These are phyloP conservation scores for Fusarium sp. DNA, from an alignment of 2,329 filamentous ascomycete species.

Conservation along the genomic window DNA sequence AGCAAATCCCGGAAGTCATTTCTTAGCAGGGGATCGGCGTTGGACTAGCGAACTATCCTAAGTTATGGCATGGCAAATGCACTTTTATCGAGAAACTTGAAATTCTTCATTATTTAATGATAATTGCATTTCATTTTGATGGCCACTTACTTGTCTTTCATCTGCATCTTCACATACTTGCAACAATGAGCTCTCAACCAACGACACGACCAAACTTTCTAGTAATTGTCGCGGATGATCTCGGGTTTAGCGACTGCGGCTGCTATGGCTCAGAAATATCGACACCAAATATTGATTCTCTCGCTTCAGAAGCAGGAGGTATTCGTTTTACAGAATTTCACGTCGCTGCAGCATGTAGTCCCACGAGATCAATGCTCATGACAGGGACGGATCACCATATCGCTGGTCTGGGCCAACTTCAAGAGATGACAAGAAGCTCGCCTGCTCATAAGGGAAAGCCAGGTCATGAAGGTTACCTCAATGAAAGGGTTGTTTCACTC, in stretches of 20 bases:
- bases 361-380: constrained; percentile 74
- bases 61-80: no score
- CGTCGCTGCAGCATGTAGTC: constrained; percentile 73
- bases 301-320: constrained; percentile 57
- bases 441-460: neutral
- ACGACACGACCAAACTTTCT: constrained; percentile 51
- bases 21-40: neutral
- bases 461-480: neutral
- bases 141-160: neutral
- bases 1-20: neutral
- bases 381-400: constrained; percentile 57
- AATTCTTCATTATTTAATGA: no score
- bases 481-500: neutral
- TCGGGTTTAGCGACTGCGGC: constrained; percentile 50
- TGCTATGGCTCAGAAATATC: constrained; percentile 52
- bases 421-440: constrained; percentile 51
- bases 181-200: neutral
- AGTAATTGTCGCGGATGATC: constrained; percentile 52
- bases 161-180: neutral
- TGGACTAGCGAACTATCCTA: no score
- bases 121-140: no score
- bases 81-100: no score
- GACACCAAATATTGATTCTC: constrained; percentile 49
- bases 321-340: constrained; percentile 75
- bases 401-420: constrained; percentile 65